phyloP scores from a whole-genome alignment of 805 yeast genomes.

The Wickerhamomyces strasburgensis region DNA sequence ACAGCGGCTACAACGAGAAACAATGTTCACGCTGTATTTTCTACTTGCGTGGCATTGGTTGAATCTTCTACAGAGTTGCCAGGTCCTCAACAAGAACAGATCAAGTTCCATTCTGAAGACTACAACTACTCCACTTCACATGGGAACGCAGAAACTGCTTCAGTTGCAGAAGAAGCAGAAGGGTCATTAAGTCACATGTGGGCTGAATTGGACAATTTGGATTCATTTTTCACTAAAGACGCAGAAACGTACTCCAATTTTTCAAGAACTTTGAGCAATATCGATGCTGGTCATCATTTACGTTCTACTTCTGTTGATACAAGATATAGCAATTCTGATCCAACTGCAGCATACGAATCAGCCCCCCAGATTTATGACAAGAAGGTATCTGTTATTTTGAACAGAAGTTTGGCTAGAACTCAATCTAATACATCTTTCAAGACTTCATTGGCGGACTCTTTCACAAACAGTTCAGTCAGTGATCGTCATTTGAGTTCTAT shows the following conservation, averaged over 20 bases:
- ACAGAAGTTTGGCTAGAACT: conserved; percentile 65
- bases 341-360: conserved; percentile 52
- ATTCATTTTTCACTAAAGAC: conserved; percentile 79
- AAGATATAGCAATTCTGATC: conserved; percentile 41
- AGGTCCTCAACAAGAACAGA: conserved; percentile 30
- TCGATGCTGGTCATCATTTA: conserved; percentile 29
- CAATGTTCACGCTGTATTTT: conserved; percentile 92
- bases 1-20: conserved; percentile 85
- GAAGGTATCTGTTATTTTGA: conserved; percentile 70
- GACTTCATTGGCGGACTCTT: conserved; percentile 67
- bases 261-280: conserved; percentile 20
- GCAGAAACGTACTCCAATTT: conserved; percentile 25
- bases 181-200: conserved; percentile 85
- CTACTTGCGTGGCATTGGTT: conserved; percentile 56
- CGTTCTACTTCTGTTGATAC: conserved; percentile 57
- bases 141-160: conserved; percentile 35
- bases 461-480: conserved; percentile 30
- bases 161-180: conserved; percentile 57
- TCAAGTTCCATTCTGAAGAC: conserved; percentile 56
- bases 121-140: conserved; percentile 33
- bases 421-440: conserved; percentile 76
- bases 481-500: conserved; percentile 24
- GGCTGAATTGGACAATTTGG: conserved; percentile 86
- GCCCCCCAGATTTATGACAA: conserved; percentile 78
- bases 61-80: conserved; percentile 23